These are phyloP conservation scores for Scedosporium boydii DNA, from an alignment of 2,329 filamentous ascomycete species.

Conservation along the genomic window DNA sequence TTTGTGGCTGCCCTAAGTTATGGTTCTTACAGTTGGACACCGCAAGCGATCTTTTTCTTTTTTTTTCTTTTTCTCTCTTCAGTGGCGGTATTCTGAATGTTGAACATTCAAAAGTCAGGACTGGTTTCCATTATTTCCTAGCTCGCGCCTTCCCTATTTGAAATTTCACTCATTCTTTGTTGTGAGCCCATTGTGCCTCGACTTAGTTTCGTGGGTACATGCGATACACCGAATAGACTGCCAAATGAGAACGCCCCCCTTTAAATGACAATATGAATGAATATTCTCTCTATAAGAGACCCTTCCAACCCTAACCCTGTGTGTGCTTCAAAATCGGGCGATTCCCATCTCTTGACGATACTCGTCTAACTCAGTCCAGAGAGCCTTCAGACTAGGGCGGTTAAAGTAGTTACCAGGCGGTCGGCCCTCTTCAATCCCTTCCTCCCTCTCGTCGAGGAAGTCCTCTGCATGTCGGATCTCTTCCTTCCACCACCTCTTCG, in stretches of 20 bases:
- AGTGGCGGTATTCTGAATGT: background rate
- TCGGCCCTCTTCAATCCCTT: conserved; percentile 24
- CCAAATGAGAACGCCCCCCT: too few relatives aligned
- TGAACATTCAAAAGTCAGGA: background rate
- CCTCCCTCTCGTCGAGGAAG: conserved; percentile 32
- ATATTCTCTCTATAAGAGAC: background rate
- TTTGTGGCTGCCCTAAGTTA: background rate
- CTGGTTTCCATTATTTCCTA: background rate
- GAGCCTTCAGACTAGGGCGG: conserved; percentile 36
- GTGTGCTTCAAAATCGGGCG: background rate
- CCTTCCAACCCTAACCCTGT: background rate
- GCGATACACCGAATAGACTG: too few relatives aligned
- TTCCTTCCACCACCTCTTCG: conserved; percentile 36
- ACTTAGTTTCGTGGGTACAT: too few relatives aligned
- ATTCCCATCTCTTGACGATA: conserved; percentile 10
- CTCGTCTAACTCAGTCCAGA: conserved; percentile 21
- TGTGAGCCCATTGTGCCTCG: too few relatives aligned
- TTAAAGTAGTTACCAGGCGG: conserved; percentile 43
- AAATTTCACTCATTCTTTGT: background rate
- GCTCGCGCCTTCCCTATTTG: background rate
- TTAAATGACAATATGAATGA: too few relatives aligned
- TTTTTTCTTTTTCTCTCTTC: background rate
- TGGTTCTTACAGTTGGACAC: background rate
- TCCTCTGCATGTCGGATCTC: conserved; percentile 38
- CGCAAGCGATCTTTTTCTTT: background rate